Conservation (phyloP, 2,329 filamentous ascomycete genomes). For the Huntiella savannae region DNA sequence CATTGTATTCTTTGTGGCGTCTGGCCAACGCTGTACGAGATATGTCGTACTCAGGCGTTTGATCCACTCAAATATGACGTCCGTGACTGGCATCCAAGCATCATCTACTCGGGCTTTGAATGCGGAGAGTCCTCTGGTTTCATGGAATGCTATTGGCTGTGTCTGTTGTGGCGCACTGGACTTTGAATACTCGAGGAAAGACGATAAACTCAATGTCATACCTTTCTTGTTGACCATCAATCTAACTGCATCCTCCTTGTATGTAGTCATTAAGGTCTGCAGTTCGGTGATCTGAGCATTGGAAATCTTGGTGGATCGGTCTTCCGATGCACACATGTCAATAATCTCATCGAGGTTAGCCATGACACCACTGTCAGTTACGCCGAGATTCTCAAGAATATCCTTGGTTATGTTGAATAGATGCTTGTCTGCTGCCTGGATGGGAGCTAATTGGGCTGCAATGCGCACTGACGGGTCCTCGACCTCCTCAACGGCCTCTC, state of each 20-base stretch:
- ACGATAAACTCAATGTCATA: constrained; percentile 33
- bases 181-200: constrained; percentile 46
- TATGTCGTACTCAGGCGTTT: constrained; percentile 32
- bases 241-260: constrained; percentile 33
- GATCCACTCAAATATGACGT: constrained; percentile 41
- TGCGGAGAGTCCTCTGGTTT: constrained; percentile 28
- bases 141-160: constrained; percentile 30
- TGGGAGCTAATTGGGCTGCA: constrained; percentile 35
- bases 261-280: constrained; percentile 27
- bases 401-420: constrained; percentile 37
- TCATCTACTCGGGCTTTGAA: constrained; percentile 32
- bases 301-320: constrained; percentile 29
- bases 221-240: constrained; percentile 35
- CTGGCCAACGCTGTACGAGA: constrained; percentile 35
- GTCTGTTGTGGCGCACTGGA: constrained; percentile 30
- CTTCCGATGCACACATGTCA: constrained; percentile 32
- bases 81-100: constrained; percentile 34
- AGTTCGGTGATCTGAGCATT: constrained; percentile 30
- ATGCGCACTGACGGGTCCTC: constrained; percentile 32
- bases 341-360: constrained; percentile 29
- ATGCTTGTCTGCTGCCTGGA: constrained; percentile 35
- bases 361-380: constrained; percentile 29
- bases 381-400: constrained; percentile 34
- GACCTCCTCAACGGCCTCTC: constrained; percentile 37
- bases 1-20: constrained; percentile 34